phyloP scores from a whole-genome alignment of 2,329 filamentous ascomycete species.

The Penicillium hesseltinei region DNA sequence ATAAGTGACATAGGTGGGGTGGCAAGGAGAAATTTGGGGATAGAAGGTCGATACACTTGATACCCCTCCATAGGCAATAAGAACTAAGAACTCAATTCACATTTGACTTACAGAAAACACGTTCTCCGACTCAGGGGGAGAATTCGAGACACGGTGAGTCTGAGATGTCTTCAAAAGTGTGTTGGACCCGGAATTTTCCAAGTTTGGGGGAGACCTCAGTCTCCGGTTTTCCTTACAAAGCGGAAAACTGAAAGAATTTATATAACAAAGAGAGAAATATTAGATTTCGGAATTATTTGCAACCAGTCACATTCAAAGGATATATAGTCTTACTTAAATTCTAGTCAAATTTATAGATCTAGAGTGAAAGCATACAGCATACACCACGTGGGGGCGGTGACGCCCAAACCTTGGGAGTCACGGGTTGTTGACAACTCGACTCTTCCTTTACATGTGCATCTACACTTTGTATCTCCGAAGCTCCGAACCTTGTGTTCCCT shows the following conservation, averaged over 20 bases:
- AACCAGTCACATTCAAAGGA: not conserved
- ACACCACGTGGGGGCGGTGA: constrained; percentile 27
- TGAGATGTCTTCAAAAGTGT: constrained; percentile 10
- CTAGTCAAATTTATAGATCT: constrained; percentile 1
- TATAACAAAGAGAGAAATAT: constrained; percentile 4
- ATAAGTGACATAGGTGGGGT: constrained; percentile 16
- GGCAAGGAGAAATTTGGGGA: constrained; percentile 18
- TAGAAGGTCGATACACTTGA: not conserved
- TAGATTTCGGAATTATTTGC: not conserved
- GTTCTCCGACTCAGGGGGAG: constrained; percentile 25
- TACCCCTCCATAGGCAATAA: constrained; percentile 2
- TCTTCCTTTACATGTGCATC: constrained; percentile 1
- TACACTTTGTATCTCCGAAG: not conserved
- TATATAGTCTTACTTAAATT: not conserved
- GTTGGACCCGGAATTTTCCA: constrained; percentile 26
- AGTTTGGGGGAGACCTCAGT: constrained; percentile 5
- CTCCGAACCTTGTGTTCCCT: not conserved
- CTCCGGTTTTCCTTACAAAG: constrained; percentile 29
- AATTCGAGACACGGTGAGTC: constrained; percentile 32
- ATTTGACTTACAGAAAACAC: constrained; percentile 31
- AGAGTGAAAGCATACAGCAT: not conserved
- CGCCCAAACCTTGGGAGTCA: constrained; percentile 29
- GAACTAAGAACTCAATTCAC: not conserved
- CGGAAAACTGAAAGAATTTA: constrained; percentile 9
- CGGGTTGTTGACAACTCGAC: constrained; percentile 28